phyloP scores from a whole-genome alignment of 2,329 filamentous ascomycete species.

The Zymoseptoria pseudotritici region DNA sequence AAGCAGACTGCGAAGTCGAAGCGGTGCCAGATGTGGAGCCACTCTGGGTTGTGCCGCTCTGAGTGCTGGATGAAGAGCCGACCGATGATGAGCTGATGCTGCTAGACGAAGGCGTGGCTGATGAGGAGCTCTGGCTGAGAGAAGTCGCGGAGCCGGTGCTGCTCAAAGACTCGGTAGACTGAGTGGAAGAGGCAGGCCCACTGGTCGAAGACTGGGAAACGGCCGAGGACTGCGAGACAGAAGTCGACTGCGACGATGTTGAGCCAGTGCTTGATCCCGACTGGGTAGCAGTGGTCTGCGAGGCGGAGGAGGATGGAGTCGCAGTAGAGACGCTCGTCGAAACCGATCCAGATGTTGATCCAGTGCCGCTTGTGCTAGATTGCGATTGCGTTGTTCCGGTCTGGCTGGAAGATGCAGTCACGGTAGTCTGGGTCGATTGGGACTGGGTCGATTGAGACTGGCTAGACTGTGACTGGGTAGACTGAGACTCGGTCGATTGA shows the following conservation, averaged over 20 bases:
- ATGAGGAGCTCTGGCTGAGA: no score
- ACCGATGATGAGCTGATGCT: no score
- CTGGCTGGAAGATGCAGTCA: not conserved
- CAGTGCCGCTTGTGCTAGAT: not conserved
- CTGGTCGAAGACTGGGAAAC: no score
- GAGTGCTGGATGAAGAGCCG: no score
- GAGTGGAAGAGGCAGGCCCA: no score
- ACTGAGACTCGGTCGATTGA: not conserved
- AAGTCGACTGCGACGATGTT: not conserved
- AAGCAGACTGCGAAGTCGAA: no score
- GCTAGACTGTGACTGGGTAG: not conserved
- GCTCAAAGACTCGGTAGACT: no score
- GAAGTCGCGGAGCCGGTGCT: no score
- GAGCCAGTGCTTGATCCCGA: not conserved
- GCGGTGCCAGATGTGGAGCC: no score
- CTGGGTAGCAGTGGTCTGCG: not conserved
- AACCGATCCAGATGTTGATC: not conserved
- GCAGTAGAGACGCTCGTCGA: not conserved
- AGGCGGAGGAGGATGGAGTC: not conserved
- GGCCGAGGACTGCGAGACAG: not conserved
- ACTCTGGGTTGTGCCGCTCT: no score
- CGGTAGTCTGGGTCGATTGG: not conserved
- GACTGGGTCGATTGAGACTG: no score
- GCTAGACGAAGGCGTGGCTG: no score
- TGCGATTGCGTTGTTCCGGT: not conserved